Conservation (phyloP, 257 asterid genomes). For the Rehmannia glutinosa region DNA sequence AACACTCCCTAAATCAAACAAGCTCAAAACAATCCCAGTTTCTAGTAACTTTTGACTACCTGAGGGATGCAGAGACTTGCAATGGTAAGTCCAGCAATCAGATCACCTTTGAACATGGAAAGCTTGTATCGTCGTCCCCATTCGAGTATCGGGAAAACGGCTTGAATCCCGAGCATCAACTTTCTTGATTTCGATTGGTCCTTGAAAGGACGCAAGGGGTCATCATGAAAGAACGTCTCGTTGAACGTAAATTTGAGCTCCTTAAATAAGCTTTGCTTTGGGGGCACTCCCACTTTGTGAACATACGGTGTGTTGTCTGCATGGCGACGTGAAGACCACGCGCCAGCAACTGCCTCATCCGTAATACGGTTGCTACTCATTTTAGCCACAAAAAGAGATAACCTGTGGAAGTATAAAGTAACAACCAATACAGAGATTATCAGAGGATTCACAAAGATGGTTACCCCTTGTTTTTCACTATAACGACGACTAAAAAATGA, state of each 20-base stretch:
- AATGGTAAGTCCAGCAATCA: slow-evolving; percentile 76
- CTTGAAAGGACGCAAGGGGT: slow-evolving; percentile 57
- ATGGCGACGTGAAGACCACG: slow-evolving; percentile 30
- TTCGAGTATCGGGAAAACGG: slow-evolving; percentile 59
- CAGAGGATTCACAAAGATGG: too few relatives aligned
- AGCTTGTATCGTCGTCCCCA: slow-evolving; percentile 64
- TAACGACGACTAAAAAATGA: too few relatives aligned
- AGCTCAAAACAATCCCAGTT: too few relatives aligned
- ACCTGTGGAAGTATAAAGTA: too few relatives aligned
- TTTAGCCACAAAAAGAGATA: too few relatives aligned
- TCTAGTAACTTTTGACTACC: slow-evolving; percentile 22
- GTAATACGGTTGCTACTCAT: slow-evolving; percentile 28
- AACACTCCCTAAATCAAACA: too few relatives aligned
- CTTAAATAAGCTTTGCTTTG: slow-evolving; percentile 43
- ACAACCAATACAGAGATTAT: too few relatives aligned
- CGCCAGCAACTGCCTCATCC: slow-evolving; percentile 31
- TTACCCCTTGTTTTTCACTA: too few relatives aligned
- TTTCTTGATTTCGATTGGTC: slow-evolving; percentile 33
- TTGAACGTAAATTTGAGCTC: slow-evolving; percentile 47
- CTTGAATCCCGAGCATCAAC: slow-evolving; percentile 38
- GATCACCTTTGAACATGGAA: slow-evolving; percentile 56
- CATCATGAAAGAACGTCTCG: slow-evolving; percentile 76
- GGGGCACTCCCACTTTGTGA: slow-evolving; percentile 64
- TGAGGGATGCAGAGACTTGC: slow-evolving; percentile 90
- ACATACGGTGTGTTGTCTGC: slow-evolving; percentile 27